These are phyloP conservation scores for Cladosporium sp. DNA, from an alignment of 2,329 filamentous ascomycete species.

Conservation along the genomic window DNA sequence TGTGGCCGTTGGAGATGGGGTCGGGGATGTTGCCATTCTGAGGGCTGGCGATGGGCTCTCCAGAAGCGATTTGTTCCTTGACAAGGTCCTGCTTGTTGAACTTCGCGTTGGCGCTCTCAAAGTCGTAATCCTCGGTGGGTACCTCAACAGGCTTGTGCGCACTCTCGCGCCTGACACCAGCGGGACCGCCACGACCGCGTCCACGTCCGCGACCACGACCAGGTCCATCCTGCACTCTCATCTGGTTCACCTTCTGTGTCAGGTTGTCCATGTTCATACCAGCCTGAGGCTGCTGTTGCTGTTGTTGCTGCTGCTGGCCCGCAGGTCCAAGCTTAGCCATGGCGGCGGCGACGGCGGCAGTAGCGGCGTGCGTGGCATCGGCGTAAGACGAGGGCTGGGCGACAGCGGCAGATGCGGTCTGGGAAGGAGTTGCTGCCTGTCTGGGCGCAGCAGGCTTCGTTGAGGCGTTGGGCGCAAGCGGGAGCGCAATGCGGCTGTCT, in stretches of 20 bases:
- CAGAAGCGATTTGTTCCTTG: constrained; percentile 80
- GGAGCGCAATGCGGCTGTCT: constrained; percentile 59
- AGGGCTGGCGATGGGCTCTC: constrained; percentile 62
- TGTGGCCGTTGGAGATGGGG: constrained; percentile 32
- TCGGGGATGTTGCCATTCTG: constrained; percentile 27
- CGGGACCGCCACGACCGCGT: constrained; percentile 45
- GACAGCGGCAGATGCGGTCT: constrained; percentile 16
- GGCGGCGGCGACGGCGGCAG: constrained; percentile 74
- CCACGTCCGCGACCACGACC: constrained; percentile 48
- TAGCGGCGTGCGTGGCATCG: constrained; percentile 70
- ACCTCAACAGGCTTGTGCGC: constrained; percentile 69
- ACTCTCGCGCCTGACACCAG: constrained; percentile 36
- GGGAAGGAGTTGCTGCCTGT: background rate
- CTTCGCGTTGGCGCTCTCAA: constrained; percentile 80
- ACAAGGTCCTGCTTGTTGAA: constrained; percentile 86
- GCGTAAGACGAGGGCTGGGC: constrained; percentile 27
- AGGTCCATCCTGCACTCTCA: constrained; percentile 52
- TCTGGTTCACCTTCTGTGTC: constrained; percentile 73
- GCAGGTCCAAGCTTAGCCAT: constrained; percentile 68
- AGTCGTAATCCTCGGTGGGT: constrained; percentile 88
- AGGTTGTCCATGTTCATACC: constrained; percentile 61
- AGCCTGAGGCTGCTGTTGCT: constrained; percentile 23
- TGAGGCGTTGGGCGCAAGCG: constrained; percentile 52
- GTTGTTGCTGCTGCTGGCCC: constrained; percentile 20
- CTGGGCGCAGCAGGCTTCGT: background rate